Evolutionary conservation across 176 grass and related monocot species (phyloP).

Genomic region (Triticum timopheevii): DNA sequence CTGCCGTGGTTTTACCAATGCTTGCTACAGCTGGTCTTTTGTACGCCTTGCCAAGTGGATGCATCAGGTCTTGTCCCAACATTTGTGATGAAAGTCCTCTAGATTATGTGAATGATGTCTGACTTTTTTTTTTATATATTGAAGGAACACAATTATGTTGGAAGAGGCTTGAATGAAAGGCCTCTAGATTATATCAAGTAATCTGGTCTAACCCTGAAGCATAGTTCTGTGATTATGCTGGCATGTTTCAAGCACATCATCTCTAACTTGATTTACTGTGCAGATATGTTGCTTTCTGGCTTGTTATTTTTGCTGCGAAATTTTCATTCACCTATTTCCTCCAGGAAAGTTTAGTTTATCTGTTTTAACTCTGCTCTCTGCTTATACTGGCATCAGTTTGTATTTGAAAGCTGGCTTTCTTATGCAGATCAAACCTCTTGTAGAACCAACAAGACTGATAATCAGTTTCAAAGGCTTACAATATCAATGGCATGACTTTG

Average conservation of each 20-base stretch:
- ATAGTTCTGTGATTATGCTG: conserved; percentile 12
- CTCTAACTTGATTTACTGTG: conserved; percentile 37
- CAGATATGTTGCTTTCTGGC: conserved; percentile 90
- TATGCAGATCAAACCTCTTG: conserved; percentile 82
- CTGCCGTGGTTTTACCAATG: conserved; percentile 62
- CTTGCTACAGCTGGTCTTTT: conserved; percentile 70
- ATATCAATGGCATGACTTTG: conserved; percentile 88
- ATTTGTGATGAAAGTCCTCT: conserved; percentile 18
- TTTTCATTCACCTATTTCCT: conserved; percentile 99
- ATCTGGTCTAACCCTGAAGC: conserved; percentile 21
- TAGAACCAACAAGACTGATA: conserved; percentile 66
- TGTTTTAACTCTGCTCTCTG: background rate
- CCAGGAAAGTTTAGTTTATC: conserved; percentile 63
- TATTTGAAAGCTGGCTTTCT: conserved; percentile 27
- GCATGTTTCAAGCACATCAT: conserved; percentile 18
- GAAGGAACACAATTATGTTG: conserved; percentile 91
- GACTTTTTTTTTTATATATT: conserved; percentile 32
- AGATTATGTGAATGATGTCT: conserved; percentile 18
- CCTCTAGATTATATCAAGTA: conserved; percentile 80
- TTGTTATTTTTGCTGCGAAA: conserved; percentile 75
- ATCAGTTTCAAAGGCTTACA: conserved; percentile 53
- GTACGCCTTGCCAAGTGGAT: conserved; percentile 82
- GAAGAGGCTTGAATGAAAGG: conserved; percentile 78
- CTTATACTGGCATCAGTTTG: background rate
- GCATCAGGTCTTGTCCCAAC: conserved; percentile 63